A percentile compares a stretch with the other conserved stretches of the same genome.
phyloP scores from a whole-genome alignment of 1,139 yeast genomes.

The Yarrowia galli region DNA sequence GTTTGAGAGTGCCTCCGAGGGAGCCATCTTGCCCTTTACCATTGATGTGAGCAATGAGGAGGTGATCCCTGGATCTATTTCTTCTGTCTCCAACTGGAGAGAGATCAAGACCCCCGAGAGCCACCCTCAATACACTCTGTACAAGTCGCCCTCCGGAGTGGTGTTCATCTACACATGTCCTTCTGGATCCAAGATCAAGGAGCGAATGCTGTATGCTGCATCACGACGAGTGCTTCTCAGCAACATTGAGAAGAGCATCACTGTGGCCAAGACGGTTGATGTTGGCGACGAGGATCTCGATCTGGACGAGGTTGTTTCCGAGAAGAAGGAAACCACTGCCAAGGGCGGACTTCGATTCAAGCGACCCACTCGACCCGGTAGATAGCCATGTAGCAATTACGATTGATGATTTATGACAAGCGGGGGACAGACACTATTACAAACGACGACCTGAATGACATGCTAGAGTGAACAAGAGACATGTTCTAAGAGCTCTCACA shows the following conservation, averaged over 20 bases:
- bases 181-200: slow-evolving; percentile 85
- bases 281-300: slow-evolving; percentile 40
- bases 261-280: slow-evolving; percentile 42
- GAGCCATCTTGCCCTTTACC: slow-evolving; percentile 44
- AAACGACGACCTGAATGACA: no score
- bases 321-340: slow-evolving; percentile 24
- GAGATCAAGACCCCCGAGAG: slow-evolving; percentile 46
- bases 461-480: no score
- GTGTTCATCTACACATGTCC: slow-evolving; percentile 89
- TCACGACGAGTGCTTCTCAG: slow-evolving; percentile 70
- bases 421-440: no score
- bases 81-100: slow-evolving; percentile 41
- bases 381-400: background rate
- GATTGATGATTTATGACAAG: no score
- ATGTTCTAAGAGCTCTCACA: no score
- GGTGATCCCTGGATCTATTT: slow-evolving; percentile 46
- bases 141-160: slow-evolving; percentile 49
- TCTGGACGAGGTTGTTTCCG: slow-evolving; percentile 15
- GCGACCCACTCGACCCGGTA: slow-evolving; percentile 32
- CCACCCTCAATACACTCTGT: slow-evolving; percentile 68
- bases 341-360: slow-evolving; percentile 31
- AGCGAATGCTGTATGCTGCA: slow-evolving; percentile 91
- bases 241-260: slow-evolving; percentile 55
- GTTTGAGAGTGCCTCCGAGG: slow-evolving; percentile 48
- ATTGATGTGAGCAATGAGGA: slow-evolving; percentile 53